A percentile compares a stretch with the other conserved stretches of the same genome.
Evolutionary conservation across 2,329 filamentous ascomycete genomes (phyloP).

Genomic region (Stagonosporopsis chrysanthemi): DNA sequence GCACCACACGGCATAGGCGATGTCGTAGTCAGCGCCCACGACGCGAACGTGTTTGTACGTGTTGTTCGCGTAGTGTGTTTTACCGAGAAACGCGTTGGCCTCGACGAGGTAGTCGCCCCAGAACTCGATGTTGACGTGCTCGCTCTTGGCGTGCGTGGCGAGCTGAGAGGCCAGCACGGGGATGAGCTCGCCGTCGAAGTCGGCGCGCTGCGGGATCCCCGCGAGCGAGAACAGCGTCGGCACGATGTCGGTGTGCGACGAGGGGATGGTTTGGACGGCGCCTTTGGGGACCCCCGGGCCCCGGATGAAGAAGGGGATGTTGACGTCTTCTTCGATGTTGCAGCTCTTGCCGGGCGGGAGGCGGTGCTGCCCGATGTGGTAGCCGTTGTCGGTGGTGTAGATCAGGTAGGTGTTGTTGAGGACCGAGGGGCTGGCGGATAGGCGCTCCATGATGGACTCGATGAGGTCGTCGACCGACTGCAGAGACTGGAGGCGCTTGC

Average conservation of each 20-base stretch:
- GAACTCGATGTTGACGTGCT: constrained; percentile 53
- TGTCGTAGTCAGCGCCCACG: constrained; percentile 62
- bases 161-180: constrained; percentile 35
- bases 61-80: constrained; percentile 51
- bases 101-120: constrained; percentile 49
- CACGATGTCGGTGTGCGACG: constrained; percentile 52
- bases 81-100: constrained; percentile 24
- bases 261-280: constrained; percentile 31
- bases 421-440: constrained; percentile 51
- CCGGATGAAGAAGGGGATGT: constrained; percentile 52
- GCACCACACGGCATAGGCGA: constrained; percentile 75
- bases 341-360: constrained; percentile 52
- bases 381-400: constrained; percentile 54
- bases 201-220: constrained; percentile 40
- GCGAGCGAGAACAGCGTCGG: constrained; percentile 50
- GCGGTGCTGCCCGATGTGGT: constrained; percentile 52
- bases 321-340: constrained; percentile 53
- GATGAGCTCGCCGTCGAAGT: constrained; percentile 50
- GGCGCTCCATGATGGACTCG: constrained; percentile 52
- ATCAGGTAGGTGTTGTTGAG: constrained; percentile 58
- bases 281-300: constrained; percentile 47
- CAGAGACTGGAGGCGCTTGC: constrained; percentile 57
- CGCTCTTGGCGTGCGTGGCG: constrained; percentile 27
- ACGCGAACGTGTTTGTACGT: constrained; percentile 69
- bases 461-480: constrained; percentile 65